Evolutionary conservation across 2,329 filamentous ascomycete species (phyloP).

Genomic region (Cucurbitaria berberidis): DNA sequence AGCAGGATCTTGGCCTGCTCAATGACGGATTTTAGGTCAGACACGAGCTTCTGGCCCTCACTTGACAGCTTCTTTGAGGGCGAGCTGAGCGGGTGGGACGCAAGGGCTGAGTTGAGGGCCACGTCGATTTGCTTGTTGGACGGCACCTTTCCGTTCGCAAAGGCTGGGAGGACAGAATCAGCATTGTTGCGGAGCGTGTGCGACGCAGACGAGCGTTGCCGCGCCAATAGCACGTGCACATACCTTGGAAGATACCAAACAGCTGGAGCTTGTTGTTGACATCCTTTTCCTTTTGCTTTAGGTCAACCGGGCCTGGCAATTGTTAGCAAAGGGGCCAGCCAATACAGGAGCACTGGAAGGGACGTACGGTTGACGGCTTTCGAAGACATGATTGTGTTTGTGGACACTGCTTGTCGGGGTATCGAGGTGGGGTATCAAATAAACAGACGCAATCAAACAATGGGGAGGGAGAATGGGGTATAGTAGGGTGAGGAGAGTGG

Average conservation of each 20-base stretch:
- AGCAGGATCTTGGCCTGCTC: conserved; percentile 83
- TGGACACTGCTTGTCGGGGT: conserved; percentile 23
- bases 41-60: conserved; percentile 80
- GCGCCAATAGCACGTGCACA: conserved; percentile 22
- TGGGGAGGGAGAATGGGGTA: conserved; percentile 15
- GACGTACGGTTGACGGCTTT: conserved; percentile 37
- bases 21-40: conserved; percentile 79
- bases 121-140: conserved; percentile 97
- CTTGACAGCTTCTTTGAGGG: conserved; percentile 79
- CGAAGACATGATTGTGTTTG: conserved; percentile 29
- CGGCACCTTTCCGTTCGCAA: conserved; percentile 86
- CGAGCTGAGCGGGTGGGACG: conserved; percentile 70
- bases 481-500: conserved; percentile 4
- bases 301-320: conserved; percentile 65
- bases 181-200: conserved; percentile 7
- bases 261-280: conserved; percentile 93
- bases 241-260: conserved; percentile 82
- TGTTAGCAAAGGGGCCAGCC: conserved; percentile 58
- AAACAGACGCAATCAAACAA: conserved; percentile 34
- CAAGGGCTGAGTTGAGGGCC: conserved; percentile 85
- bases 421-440: conserved; percentile 41
- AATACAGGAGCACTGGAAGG: conserved; percentile 2
- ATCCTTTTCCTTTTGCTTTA: conserved; percentile 78
- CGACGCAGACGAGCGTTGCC: background rate
- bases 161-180: conserved; percentile 63